Base-by-base conservation (phyloP, 2,329 filamentous ascomycete genomes). In the Dactylellina cionopaga region DNA sequence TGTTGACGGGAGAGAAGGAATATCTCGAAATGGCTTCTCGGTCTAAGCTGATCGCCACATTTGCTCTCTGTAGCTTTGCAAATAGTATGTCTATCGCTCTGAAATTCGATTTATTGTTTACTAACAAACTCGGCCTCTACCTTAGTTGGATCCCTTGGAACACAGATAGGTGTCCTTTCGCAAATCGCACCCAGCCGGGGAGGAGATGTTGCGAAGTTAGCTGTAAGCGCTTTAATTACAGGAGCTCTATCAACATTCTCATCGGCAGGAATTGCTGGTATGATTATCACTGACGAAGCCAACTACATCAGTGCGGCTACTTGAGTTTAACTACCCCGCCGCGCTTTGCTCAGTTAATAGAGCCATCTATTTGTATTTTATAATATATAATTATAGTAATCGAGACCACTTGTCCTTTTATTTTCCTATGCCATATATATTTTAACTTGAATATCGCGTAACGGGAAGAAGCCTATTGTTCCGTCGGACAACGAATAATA, bases 61-160 rank as follows among this genome's bases (percentile, higher is more conserved):
- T 85, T 68, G 81, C 82, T 22, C 79, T 85, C 10, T 85, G 84
- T 75, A 83, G 84, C 55, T 85, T 85, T 76, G 84, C 83, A 54
- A 85, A 85, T 77, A 82, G 69, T 74, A 62, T 1, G 59, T 52
- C n/a, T 9, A 13, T 15, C 9, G n/a, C 5, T 11, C 3, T 29
- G 41, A 51, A 33, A n/a, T 7, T 1, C n/a, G 3, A 24, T 37
- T 52, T 25, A 19, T 9, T 35, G 9, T 41, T 4, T 17, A 37
- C 52, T 72, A 43, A 72, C 31, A 37, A 29, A 3, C 17, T 47
- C 11, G 17, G 3, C 39, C 27, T 41, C 11, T 33, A n/a, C n/a
- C n/a, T n/a, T n/a, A 74, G 60, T 68, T 52, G 83, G 84, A 43
- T 84, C 83, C 17, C 79, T 85, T 15, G 84, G 84, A 74, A 85